Evolutionary conservation across 1,284 basidiomycete species (phyloP).

Genomic region (Ceratobasidium sp.): DNA sequence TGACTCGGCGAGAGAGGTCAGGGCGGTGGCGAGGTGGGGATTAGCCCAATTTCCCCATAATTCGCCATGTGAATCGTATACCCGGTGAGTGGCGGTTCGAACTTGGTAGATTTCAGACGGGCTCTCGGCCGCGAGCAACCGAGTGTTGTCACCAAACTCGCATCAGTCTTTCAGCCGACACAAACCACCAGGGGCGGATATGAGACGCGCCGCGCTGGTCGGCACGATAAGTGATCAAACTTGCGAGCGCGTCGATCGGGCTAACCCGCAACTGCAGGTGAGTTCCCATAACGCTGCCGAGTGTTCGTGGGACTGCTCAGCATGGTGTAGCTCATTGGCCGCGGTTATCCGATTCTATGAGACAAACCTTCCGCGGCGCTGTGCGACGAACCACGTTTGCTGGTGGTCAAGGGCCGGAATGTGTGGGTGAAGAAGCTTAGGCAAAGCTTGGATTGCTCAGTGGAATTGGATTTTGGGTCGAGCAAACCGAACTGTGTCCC

Average conservation of each 20-base stretch:
- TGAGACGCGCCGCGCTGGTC: background rate
- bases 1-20: constrained; percentile 10
- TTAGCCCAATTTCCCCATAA: background rate
- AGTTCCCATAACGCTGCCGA: constrained; percentile 12
- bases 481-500: constrained; percentile 6
- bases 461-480: constrained; percentile 15
- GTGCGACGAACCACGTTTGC: constrained; percentile 30
- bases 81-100: constrained; percentile 5
- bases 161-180: background rate
- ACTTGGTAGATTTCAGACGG: background rate
- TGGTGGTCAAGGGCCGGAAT: constrained; percentile 10
- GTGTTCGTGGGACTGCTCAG: constrained; percentile 11
- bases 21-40: constrained; percentile 42
- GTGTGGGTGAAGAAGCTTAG: constrained; percentile 21
- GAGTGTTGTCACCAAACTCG: background rate
- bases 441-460: constrained; percentile 6
- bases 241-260: constrained; percentile 21
- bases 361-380: constrained; percentile 7
- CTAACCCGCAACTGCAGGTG: constrained; percentile 10
- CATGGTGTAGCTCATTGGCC: constrained; percentile 10
- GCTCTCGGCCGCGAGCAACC: background rate
- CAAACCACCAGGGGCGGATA: background rate
- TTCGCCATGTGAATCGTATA: constrained; percentile 6
- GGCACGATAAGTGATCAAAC: constrained; percentile 17
- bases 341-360: constrained; percentile 5